Conservation (phyloP, 148 eudicot genomes). For the Spergularia bocconei region DNA sequence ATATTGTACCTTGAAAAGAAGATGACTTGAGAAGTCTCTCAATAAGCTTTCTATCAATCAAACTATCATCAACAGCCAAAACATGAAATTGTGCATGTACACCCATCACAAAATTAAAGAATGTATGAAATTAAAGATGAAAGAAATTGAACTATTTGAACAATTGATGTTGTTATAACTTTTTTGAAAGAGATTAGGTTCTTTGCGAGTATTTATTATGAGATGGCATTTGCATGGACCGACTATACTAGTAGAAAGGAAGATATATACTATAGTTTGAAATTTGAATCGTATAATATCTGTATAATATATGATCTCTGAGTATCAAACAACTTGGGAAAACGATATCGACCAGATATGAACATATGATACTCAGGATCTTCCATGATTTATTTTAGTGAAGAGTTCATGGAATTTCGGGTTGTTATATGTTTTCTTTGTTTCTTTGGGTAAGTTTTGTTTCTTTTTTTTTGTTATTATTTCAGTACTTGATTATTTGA, state of each 20-base stretch:
- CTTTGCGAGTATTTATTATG: neutral
- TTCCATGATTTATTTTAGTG: conserved; percentile 10
- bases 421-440: neutral
- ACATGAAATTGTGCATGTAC: conserved; percentile 50
- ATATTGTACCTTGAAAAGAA: conserved; percentile 50
- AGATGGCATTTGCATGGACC: too few relatives aligned
- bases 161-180: too few relatives aligned
- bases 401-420: neutral
- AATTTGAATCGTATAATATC: neutral
- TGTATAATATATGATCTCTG: conserved; percentile 4
- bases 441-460: too few relatives aligned
- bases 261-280: too few relatives aligned
- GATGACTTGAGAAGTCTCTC: conserved; percentile 60
- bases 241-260: too few relatives aligned
- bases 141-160: neutral
- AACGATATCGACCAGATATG: conserved; percentile 23
- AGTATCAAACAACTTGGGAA: conserved; percentile 23
- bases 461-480: too few relatives aligned
- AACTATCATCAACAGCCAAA: conserved; percentile 63
- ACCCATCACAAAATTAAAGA: neutral
- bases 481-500: too few relatives aligned
- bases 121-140: neutral
- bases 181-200: too few relatives aligned
- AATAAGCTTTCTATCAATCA: conserved; percentile 57
- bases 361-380: conserved; percentile 26